phyloP scores from a whole-genome alignment of 2,329 filamentous ascomycete species.

The Talaromyces sp. region DNA sequence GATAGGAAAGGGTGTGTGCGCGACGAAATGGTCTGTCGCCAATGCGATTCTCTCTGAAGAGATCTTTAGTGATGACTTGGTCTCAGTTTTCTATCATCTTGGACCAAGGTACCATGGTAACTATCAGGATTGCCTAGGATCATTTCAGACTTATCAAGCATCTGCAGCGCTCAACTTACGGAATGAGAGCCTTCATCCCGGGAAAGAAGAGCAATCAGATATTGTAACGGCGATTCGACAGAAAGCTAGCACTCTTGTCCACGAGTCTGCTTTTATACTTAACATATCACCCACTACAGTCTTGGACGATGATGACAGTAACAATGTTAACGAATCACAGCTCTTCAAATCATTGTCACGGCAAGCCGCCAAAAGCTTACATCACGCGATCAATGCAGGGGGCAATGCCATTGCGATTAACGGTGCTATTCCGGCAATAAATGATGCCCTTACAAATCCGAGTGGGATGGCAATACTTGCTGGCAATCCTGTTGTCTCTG shows the following conservation, averaged over 20 bases:
- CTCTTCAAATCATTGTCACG: constrained; percentile 73
- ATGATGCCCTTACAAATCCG: constrained; percentile 76
- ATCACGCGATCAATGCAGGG: constrained; percentile 66
- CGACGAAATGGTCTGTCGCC: constrained; percentile 82
- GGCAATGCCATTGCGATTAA: constrained; percentile 82
- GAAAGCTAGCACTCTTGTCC: constrained; percentile 75
- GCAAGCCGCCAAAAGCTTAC: constrained; percentile 63
- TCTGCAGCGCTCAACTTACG: constrained; percentile 86
- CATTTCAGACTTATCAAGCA: constrained; percentile 92
- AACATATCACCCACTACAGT: constrained; percentile 78
- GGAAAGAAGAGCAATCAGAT: constrained; percentile 86
- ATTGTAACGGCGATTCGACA: constrained; percentile 84
- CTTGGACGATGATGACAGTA: constrained; percentile 74
- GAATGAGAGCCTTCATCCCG: constrained; percentile 84
- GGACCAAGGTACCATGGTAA: constrained; percentile 92
- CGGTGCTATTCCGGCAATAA: constrained; percentile 78
- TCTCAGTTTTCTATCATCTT: constrained; percentile 85
- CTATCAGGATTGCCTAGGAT: constrained; percentile 92
- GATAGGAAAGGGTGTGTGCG: constrained; percentile 67
- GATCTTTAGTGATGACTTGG: constrained; percentile 80
- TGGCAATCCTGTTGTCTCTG: constrained; percentile 74
- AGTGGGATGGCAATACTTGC: constrained; percentile 79
- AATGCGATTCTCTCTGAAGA: constrained; percentile 87
- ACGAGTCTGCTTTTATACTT: constrained; percentile 75
- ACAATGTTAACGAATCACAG: constrained; percentile 66